phyloP scores from a whole-genome alignment of 108 stramenopile genomes.

The Skeletonema tropicum region DNA sequence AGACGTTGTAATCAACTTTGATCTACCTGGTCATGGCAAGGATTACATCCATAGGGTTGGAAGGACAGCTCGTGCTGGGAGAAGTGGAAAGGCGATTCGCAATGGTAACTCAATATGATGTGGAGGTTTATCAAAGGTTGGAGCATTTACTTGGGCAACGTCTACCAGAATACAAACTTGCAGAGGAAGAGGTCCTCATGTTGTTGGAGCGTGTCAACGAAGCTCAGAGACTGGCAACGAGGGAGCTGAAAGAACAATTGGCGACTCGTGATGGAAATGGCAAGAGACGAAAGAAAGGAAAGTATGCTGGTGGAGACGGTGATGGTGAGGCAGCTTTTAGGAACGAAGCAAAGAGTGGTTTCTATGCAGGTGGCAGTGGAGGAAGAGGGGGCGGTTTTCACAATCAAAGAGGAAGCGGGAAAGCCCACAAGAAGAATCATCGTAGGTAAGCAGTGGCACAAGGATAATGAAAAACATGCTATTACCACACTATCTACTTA shows the following conservation, averaged over 20 bases:
- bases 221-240: slow-evolving; percentile 91
- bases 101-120: slow-evolving; percentile 99
- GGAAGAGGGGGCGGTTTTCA: slow-evolving; percentile 55
- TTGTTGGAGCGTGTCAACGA: slow-evolving; percentile 95
- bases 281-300: slow-evolving; percentile 46
- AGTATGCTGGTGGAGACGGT: slow-evolving; percentile 55
- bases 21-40: slow-evolving; percentile 94
- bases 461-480: slow-evolving; percentile 32
- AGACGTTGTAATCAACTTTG: slow-evolving; percentile 97
- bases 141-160: slow-evolving; percentile 91
- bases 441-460: slow-evolving; percentile 12
- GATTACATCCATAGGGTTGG: slow-evolving; percentile 99
- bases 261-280: slow-evolving; percentile 52
- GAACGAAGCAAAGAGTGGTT: slow-evolving; percentile 66
- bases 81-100: slow-evolving; percentile 96
- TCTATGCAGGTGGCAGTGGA: slow-evolving; percentile 70
- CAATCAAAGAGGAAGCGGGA: slow-evolving; percentile 40
- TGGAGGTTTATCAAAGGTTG: slow-evolving; percentile 96
- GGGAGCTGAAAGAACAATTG: slow-evolving; percentile 90
- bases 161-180: slow-evolving; percentile 82
- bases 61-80: slow-evolving; percentile 96
- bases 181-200: slow-evolving; percentile 92
- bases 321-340: slow-evolving; percentile 58
- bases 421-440: slow-evolving; percentile 39
- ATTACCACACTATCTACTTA: not conserved